Conservation (phyloP, 2,329 filamentous ascomycete genomes). For the Ramularia collo-cygni region DNA sequence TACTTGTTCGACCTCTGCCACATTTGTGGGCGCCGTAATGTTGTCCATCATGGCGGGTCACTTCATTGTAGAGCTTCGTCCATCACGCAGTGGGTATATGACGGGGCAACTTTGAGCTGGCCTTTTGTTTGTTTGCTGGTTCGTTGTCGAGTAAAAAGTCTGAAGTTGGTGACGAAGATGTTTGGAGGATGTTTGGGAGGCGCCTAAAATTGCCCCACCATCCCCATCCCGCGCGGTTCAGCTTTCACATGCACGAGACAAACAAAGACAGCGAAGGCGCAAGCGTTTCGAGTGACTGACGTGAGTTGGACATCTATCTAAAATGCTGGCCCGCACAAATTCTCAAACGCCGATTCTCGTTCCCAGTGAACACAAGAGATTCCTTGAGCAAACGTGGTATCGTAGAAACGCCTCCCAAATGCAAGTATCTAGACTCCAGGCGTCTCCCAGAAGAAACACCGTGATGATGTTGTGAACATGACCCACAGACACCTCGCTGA, state of each 20-base stretch:
- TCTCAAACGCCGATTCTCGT: background rate
- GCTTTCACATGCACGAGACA: no score
- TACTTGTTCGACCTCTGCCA: constrained; percentile 18
- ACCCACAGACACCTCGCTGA: constrained; percentile 13
- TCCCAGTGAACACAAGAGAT: constrained; percentile 2
- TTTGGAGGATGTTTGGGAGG: no score
- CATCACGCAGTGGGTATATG: background rate
- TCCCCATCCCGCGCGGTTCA: no score
- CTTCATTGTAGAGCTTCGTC: constrained; percentile 1
- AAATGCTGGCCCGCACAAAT: no score
- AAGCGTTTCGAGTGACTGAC: constrained; percentile 17
- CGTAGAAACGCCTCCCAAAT: constrained; percentile 2
- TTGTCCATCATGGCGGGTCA: constrained; percentile 10
- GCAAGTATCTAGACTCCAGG: background rate
- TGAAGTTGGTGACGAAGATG: background rate
- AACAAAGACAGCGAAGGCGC: background rate
- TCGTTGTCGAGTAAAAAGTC: no score
- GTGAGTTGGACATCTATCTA: constrained; percentile 23
- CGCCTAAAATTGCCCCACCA: no score
- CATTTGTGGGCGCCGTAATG: constrained; percentile 13
- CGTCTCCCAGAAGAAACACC: background rate
- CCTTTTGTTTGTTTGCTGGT: no score
- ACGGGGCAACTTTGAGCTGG: no score
- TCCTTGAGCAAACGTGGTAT: constrained; percentile 2
- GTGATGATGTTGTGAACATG: constrained; percentile 2